A percentile compares a stretch with the other conserved stretches of the same genome.
Conservation (phyloP, 805 yeast species). For the Cyberlindnera euphorbiae region DNA sequence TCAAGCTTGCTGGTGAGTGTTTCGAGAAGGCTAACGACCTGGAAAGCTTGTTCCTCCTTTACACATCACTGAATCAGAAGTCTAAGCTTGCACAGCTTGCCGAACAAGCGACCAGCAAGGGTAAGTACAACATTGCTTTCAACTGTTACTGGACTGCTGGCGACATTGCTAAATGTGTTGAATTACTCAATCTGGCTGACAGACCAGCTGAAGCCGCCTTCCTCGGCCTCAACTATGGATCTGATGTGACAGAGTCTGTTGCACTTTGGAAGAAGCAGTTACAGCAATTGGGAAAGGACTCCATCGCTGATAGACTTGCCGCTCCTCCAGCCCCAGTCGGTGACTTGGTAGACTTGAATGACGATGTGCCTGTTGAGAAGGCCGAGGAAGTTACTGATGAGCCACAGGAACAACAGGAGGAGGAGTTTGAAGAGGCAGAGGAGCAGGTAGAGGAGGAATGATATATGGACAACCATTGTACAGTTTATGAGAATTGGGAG, state of each 20-base stretch:
- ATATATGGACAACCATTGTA: too few relatives aligned
- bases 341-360: constrained; percentile 39
- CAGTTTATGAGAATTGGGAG: too few relatives aligned
- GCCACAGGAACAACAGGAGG: constrained; percentile 1
- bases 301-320: constrained; percentile 58
- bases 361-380: constrained; percentile 24
- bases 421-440: constrained; percentile 2
- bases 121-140: constrained; percentile 87
- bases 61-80: constrained; percentile 75
- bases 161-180: constrained; percentile 57
- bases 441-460: too few relatives aligned
- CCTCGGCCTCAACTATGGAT: constrained; percentile 64
- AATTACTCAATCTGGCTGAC: constrained; percentile 60
- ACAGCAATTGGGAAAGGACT: constrained; percentile 42
- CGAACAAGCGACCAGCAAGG: constrained; percentile 58
- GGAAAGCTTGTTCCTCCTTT: constrained; percentile 73
- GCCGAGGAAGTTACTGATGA: constrained; percentile 12
- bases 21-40: constrained; percentile 76
- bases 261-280: constrained; percentile 66
- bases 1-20: constrained; percentile 74
- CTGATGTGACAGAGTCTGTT: constrained; percentile 42
- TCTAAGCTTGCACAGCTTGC: constrained; percentile 61
- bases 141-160: constrained; percentile 88
- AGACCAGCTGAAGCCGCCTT: constrained; percentile 83
- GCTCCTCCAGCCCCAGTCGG: constrained; percentile 29